Evolutionary conservation across 2,329 filamentous ascomycete genomes (phyloP).

Genomic region (Hirsutella rhossiliensis): DNA sequence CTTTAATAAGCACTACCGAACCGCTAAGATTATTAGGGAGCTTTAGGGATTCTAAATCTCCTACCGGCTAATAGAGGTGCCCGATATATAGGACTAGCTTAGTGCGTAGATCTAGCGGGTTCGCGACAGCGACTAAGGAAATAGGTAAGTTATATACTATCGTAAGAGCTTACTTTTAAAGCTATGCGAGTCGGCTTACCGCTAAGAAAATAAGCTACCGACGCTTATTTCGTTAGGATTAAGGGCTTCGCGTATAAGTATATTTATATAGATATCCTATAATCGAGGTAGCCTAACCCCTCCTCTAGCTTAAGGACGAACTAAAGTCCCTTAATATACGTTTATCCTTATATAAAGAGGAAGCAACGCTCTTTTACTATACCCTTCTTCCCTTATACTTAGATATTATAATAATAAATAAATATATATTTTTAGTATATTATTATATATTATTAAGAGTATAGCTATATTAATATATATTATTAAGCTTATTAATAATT

Average conservation of each 20-base stretch:
- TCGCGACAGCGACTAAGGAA: conserved; percentile 38
- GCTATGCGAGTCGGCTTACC: too few species aligned
- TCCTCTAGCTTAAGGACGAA: conserved; percentile 9
- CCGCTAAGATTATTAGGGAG: conserved; percentile 89
- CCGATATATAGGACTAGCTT: conserved; percentile 90
- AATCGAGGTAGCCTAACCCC: conserved; percentile 24
- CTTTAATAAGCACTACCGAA: conserved; percentile 93
- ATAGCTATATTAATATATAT: too few species aligned
- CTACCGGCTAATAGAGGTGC: conserved; percentile 69
- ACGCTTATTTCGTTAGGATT: conserved; percentile 15
- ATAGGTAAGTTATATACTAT: conserved; percentile 55
- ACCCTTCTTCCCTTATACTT: too few species aligned
- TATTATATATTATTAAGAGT: too few species aligned
- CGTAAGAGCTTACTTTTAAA: conserved; percentile 77
- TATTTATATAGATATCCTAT: conserved; percentile 40
- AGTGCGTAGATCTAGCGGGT: too few species aligned
- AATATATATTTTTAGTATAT: too few species aligned
- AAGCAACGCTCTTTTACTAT: background rate
- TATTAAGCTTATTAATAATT: too few species aligned
- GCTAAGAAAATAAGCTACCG: conserved; percentile 19
- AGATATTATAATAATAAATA: too few species aligned
- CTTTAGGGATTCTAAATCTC: conserved; percentile 93
- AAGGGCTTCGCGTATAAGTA: conserved; percentile 23
- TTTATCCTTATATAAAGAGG: background rate
- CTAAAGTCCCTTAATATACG: background rate